These are phyloP conservation scores for Dothistroma pini DNA, from an alignment of 2,329 filamentous ascomycete species.

Conservation along the genomic window DNA sequence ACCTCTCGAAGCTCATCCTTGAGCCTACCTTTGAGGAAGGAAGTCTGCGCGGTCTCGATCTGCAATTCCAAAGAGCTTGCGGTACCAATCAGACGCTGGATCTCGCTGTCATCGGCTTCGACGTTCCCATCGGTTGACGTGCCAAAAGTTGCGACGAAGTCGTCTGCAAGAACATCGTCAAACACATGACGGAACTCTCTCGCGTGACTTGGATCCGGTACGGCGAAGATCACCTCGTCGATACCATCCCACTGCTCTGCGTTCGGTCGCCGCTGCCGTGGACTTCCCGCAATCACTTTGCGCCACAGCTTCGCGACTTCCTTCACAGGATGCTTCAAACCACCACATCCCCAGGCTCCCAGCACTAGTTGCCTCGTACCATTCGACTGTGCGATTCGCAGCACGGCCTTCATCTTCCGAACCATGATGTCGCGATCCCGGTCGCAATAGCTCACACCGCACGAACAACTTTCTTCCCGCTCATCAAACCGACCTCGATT, in stretches of 20 bases:
- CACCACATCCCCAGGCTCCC: conserved; percentile 63
- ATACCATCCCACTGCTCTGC: conserved; percentile 44
- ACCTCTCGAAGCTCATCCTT: conserved; percentile 33
- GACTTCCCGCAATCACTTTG: conserved; percentile 36
- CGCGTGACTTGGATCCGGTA: conserved; percentile 52
- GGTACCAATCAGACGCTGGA: conserved; percentile 28
- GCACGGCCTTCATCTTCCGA: conserved; percentile 56
- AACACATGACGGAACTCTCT: conserved; percentile 46
- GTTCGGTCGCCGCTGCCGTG: conserved; percentile 34
- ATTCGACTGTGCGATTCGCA: conserved; percentile 50
- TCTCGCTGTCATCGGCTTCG: conserved; percentile 14
- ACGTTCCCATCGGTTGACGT: conserved; percentile 4
- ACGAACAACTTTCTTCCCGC: conserved; percentile 34
- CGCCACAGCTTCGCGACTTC: conserved; percentile 58
- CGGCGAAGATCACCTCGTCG: conserved; percentile 57
- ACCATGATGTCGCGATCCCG: conserved; percentile 50
- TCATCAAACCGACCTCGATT: conserved; percentile 35
- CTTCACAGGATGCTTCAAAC: conserved; percentile 58
- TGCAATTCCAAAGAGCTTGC: conserved; percentile 35
- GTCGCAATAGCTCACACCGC: conserved; percentile 42
- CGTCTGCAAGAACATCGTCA: conserved; percentile 27
- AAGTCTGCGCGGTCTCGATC: conserved; percentile 32
- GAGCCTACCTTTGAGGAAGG: conserved; percentile 29
- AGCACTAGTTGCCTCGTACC: conserved; percentile 52
- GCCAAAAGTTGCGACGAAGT: conserved; percentile 11